Evolutionary conservation across 805 yeast genomes (phyloP).

Genomic region (Pichia nakasei): DNA sequence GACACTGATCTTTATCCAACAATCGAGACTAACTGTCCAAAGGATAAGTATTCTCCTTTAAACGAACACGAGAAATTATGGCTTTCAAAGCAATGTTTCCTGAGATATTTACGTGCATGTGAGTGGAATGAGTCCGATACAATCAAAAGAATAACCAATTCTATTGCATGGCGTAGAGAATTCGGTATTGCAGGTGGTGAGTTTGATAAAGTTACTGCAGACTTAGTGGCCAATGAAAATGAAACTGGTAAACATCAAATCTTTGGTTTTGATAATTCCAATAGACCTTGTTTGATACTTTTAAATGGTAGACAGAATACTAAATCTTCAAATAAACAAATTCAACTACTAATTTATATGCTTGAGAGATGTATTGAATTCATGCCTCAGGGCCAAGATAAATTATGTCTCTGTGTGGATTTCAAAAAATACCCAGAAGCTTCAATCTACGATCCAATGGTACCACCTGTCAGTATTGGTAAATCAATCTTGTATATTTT

Average conservation of each 20-base stretch:
- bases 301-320: constrained; percentile 96
- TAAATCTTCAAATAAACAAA: constrained; percentile 81
- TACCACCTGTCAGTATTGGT: constrained; percentile 78
- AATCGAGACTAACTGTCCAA: constrained; percentile 32
- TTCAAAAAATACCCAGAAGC: constrained; percentile 70
- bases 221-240: constrained; percentile 54
- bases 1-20: constrained; percentile 40
- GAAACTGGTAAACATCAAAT: constrained; percentile 89
- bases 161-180: constrained; percentile 89
- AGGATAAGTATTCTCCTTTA: constrained; percentile 30
- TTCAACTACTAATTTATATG: constrained; percentile 89
- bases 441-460: constrained; percentile 28
- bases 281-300: constrained; percentile 87
- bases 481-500: constrained; percentile 84
- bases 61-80: constrained; percentile 65
- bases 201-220: constrained; percentile 41
- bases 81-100: constrained; percentile 83
- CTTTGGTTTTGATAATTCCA: constrained; percentile 79
- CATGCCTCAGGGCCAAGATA: constrained; percentile 96
- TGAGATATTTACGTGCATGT: constrained; percentile 87
- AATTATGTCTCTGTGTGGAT: constrained; percentile 83
- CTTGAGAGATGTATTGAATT: constrained; percentile 84
- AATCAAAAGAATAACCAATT: constrained; percentile 59
- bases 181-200: constrained; percentile 63
- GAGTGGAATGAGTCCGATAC: constrained; percentile 74